These are phyloP conservation scores for Capsella bursapastoris DNA, from an alignment of 345 rosid species.

Conservation along the genomic window DNA sequence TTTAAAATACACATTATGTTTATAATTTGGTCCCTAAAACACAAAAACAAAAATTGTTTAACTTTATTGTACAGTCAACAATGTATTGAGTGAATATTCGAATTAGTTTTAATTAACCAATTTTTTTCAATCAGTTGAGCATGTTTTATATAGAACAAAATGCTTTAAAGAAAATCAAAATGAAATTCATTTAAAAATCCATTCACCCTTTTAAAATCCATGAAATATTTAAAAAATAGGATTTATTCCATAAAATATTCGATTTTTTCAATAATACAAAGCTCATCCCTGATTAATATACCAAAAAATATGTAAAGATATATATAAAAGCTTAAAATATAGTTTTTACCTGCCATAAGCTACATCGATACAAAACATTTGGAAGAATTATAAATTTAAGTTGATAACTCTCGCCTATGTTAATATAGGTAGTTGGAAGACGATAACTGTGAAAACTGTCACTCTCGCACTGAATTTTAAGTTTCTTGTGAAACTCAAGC, in stretches of 20 bases:
- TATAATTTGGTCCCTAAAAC: conserved; percentile 34
- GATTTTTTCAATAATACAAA: background rate
- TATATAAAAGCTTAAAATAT: background rate
- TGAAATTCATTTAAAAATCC: background rate
- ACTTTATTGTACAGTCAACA: too few species aligned
- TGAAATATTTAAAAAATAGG: background rate
- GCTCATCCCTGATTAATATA: background rate
- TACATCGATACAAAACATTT: conserved; percentile 22
- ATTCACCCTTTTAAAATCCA: background rate
- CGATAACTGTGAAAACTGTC: conserved; percentile 17
- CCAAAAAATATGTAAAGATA: background rate
- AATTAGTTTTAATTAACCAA: too few species aligned
- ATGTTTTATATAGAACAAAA: too few species aligned
- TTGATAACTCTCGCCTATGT: conserved; percentile 27
- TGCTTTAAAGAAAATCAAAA: too few species aligned
- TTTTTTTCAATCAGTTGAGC: too few species aligned
- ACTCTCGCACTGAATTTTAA: conserved; percentile 30
- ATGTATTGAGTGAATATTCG: too few species aligned
- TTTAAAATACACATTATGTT: conserved; percentile 20
- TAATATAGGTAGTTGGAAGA: conserved; percentile 29
- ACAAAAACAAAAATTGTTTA: background rate
- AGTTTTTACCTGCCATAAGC: conserved; percentile 30
- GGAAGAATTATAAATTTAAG: conserved; percentile 9
- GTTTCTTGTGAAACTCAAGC: conserved; percentile 18
- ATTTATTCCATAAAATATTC: background rate